Evolutionary conservation across 495 filamentous ascomycete genomes (phyloP).

Genomic region (Penicillium silybi): DNA sequence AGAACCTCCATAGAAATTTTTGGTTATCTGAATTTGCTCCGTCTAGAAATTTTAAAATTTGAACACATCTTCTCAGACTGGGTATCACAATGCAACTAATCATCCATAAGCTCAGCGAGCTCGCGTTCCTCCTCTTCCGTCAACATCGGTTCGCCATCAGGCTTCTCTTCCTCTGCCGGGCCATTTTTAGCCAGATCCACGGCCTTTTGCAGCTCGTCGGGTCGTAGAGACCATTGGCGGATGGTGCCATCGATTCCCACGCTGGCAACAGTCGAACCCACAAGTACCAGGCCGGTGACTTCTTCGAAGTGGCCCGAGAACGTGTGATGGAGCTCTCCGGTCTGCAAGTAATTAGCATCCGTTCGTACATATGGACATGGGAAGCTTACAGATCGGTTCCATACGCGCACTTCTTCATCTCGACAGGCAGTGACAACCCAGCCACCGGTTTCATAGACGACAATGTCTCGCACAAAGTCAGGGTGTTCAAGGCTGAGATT

Average conservation of each 20-base stretch:
- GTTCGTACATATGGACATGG: background rate
- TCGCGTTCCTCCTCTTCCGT: constrained; percentile 83
- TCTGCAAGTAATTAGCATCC: constrained; percentile 32
- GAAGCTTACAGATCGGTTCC: constrained; percentile 62
- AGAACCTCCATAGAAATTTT: background rate
- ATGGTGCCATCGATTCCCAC: constrained; percentile 87
- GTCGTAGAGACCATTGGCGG: constrained; percentile 71
- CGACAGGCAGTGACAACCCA: constrained; percentile 88
- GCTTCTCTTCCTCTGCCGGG: constrained; percentile 46
- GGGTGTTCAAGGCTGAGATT: constrained; percentile 75
- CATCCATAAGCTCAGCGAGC: constrained; percentile 82
- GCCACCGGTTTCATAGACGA: constrained; percentile 62
- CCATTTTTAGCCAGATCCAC: constrained; percentile 54
- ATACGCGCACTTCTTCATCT: constrained; percentile 88
- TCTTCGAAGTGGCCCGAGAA: constrained; percentile 91
- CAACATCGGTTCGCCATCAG: constrained; percentile 48
- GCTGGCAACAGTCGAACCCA: constrained; percentile 63
- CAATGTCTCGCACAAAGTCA: constrained; percentile 83
- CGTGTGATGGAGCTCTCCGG: constrained; percentile 69
- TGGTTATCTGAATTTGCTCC: background rate
- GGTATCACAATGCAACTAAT: constrained; percentile 31
- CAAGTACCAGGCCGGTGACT: constrained; percentile 71
- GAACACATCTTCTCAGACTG: background rate
- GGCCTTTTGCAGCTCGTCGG: constrained; percentile 58
- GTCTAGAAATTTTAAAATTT: background rate